Evolutionary conservation across 371 early-diverging fungal genomes (phyloP), one percentile per base, ranked within the genome.

Genomic region (Blakeslea trispora): DNA sequence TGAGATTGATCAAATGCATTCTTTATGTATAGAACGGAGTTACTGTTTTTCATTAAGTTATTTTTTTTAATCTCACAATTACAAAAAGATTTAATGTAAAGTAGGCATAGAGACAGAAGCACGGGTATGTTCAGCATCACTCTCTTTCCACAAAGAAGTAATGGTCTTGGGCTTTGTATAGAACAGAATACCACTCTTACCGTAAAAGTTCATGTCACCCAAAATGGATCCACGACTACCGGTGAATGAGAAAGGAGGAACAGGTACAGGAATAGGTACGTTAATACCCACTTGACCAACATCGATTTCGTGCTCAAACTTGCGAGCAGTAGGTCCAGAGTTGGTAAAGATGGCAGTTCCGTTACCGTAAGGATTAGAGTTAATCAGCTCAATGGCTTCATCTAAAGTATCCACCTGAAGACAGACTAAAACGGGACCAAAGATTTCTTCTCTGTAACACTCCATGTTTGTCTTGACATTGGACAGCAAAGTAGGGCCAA

Each of bases 181-280:
- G 74, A 97, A 97, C 68, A 72, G 78, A 52, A 93, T 67, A 53
- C 92, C 93, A 35, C 84, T 75, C 73, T 81, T 87, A 63, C 87
- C 85, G 69, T 96, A 98, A 65, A 98, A 98, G 89, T 98, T 96
- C 59, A 94, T 75, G 65, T 98, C 98, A 42, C 98, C 98, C 52
- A 86, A 77, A 62, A 98, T 96, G 56, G 93, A 92, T 14, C 90
- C 97, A 55, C 94, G 85, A 55, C 88, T 87, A 10, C 97, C 98
- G n/a, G 98, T 98, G 80, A 93, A 91, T 47, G 93, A 90, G 83
- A 98, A 98, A 89, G 95, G 94, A 54, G 98, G 98, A 60, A 98
- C 82, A 14, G 98, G 98, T 11, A 98, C 98, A 13, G 98, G 98
- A 50, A 94, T 94, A n/a, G 94, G 93, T 21, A 93, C 92, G 61